Evolutionary conservation across 2,329 filamentous ascomycete species (phyloP).

Genomic region (Sclerotinia nivalis): DNA sequence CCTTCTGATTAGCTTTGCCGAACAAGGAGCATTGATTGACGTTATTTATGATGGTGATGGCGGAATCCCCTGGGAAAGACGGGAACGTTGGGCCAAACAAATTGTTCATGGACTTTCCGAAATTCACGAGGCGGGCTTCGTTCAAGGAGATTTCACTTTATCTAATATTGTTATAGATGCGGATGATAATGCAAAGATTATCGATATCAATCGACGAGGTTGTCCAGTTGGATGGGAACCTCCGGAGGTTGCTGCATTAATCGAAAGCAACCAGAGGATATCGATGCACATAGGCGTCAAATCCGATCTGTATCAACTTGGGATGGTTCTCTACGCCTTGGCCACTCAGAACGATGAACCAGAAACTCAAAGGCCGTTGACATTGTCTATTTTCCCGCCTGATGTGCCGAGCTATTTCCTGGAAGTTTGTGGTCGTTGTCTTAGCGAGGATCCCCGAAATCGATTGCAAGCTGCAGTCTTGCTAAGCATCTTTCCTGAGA

Average conservation of each 20-base stretch:
- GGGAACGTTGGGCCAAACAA: conserved; percentile 86
- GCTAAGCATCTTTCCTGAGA: conserved; percentile 65
- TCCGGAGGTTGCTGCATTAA: conserved; percentile 81
- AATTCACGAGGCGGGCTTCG: conserved; percentile 93
- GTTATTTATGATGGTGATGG: conserved; percentile 78
- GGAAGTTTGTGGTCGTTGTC: conserved; percentile 67
- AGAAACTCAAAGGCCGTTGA: conserved; percentile 74
- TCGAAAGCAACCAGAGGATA: conserved; percentile 85
- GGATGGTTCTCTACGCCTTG: conserved; percentile 92
- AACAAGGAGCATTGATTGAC: conserved; percentile 85
- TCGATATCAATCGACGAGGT: conserved; percentile 96
- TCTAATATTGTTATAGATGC: conserved; percentile 95
- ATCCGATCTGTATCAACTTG: conserved; percentile 91
- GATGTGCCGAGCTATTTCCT: conserved; percentile 83
- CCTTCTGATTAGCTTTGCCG: conserved; percentile 83
- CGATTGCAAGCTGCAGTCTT: conserved; percentile 74
- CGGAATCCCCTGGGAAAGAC: conserved; percentile 63
- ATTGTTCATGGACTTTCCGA: conserved; percentile 87
- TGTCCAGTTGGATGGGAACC: conserved; percentile 98
- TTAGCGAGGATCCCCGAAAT: conserved; percentile 71
- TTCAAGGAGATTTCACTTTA: conserved; percentile 95
- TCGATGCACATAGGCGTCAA: conserved; percentile 98
- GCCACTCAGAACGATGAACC: conserved; percentile 88
- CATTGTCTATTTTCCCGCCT: conserved; percentile 53
- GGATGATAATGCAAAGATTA: conserved; percentile 86